A percentile compares a stretch with the other conserved stretches of the same genome.
Conservation (phyloP, 257 asterid genomes). For the Voacanga thouarsii region DNA sequence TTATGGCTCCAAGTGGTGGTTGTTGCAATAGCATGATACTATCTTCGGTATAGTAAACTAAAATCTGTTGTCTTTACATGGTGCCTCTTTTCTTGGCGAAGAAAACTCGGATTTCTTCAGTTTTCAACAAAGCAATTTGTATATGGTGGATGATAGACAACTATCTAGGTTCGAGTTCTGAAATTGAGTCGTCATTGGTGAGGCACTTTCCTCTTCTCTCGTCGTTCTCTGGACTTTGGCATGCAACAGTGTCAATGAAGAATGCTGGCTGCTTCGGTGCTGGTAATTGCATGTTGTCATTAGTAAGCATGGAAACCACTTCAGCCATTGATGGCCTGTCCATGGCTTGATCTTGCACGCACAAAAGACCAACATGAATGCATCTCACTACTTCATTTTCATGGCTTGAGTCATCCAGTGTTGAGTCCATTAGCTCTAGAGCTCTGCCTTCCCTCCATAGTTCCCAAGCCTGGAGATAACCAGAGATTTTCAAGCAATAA, state of each 20-base stretch:
- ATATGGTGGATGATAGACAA: too few relatives aligned
- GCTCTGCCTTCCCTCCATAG: conserved; percentile 32
- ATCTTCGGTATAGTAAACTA: too few relatives aligned
- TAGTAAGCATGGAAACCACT: conserved; percentile 32
- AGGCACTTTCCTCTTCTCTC: too few relatives aligned
- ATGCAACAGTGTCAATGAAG: conserved; percentile 16
- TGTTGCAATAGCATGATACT: too few relatives aligned
- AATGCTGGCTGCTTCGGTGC: conserved; percentile 35
- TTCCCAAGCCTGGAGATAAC: conserved; percentile 32
- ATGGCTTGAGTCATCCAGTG: conserved; percentile 11
- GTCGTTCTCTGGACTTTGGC: background rate
- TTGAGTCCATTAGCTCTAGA: conserved; percentile 31
- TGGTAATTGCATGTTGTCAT: conserved; percentile 20
- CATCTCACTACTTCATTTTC: conserved; percentile 21
- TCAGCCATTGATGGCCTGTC: conserved; percentile 34
- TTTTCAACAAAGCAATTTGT: too few relatives aligned
- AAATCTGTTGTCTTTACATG: too few relatives aligned
- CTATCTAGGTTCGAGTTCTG: too few relatives aligned
- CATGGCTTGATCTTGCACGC: conserved; percentile 35
- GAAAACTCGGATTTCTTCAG: too few relatives aligned
- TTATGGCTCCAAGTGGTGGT: too few relatives aligned
- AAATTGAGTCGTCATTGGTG: too few relatives aligned
- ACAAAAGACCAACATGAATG: conserved; percentile 33
- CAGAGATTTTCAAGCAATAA: background rate
- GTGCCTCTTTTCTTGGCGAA: too few relatives aligned